Base-by-base conservation (phyloP, 208 protist genomes). In the Porcisia hertigi region DNA sequence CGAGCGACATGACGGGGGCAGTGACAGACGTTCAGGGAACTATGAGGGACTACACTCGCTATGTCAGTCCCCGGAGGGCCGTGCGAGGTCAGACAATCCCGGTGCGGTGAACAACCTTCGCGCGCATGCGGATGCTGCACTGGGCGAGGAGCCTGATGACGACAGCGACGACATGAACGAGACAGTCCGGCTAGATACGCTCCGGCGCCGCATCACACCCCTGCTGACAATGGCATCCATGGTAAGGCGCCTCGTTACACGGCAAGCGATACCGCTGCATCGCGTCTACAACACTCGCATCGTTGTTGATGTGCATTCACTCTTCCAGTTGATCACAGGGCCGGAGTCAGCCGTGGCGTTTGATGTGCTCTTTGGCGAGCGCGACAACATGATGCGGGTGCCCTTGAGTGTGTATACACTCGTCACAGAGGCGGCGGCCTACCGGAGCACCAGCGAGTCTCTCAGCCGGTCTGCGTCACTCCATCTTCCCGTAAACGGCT, bases 301-400 rank as follows among this genome's bases (percentile, higher is more conserved):
- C 39, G 88, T 97, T 14, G 86, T 97, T 81, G 93, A 97, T 81
- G 54, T 78, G 20, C 83, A 86, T 25, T 80, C 87, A 1, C 69
- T 97, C 30, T 86, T 92, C 49, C 86, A 89, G 34, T 76, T 97
- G 30, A 69, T 86, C 52, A 86, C 73, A 41, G 80, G 78, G 41
- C 53, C 59, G 0, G 57, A 80, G 52, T 87, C 80, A 16, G 78
- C 69, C 8, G 70, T 20, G 20, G 60, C 86, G n/a, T 97, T 88
- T 64, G 78, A 91, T 53, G 69, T 75, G 23, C 71, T 93, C 18
- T 94, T 92, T 75, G 63, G 77, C 36, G 71, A 63, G 30, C 71
- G 89, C 34, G 83, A 82, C 63, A 95, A 97, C 72, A 88, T 92
- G 88, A 88, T 97, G 79, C 89, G 93, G 14, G 77, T 97, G n/a